Conservation (phyloP, 306 rosid genomes). For the Argentina anserina region DNA sequence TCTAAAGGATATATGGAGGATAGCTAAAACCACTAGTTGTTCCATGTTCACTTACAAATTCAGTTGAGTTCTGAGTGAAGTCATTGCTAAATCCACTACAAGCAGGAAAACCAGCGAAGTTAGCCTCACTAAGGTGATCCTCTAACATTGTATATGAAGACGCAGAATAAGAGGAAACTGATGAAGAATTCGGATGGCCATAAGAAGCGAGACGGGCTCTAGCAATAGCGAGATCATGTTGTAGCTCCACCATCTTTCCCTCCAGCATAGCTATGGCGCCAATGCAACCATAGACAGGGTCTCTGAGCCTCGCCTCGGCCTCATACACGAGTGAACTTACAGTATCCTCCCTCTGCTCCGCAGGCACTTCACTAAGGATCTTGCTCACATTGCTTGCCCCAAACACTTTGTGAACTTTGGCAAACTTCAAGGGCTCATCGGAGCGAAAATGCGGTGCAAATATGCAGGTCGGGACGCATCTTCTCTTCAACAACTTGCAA, state of each 20-base stretch:
- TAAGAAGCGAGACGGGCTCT: slow-evolving; percentile 74
- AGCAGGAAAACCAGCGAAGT: slow-evolving; percentile 40
- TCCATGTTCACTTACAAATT: slow-evolving; percentile 38
- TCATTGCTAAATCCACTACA: slow-evolving; percentile 40
- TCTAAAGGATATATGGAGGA: slow-evolving; percentile 47
- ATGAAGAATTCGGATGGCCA: slow-evolving; percentile 20
- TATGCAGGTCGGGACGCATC: slow-evolving; percentile 72
- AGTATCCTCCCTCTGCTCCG: slow-evolving; percentile 75
- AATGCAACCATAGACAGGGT: slow-evolving; percentile 95
- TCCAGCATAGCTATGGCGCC: slow-evolving; percentile 78
- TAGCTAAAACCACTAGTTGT: slow-evolving; percentile 47
- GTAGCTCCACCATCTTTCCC: slow-evolving; percentile 67
- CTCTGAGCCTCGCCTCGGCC: slow-evolving; percentile 77
- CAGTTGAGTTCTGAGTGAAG: slow-evolving; percentile 41
- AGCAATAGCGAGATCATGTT: slow-evolving; percentile 73
- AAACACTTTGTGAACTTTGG: slow-evolving; percentile 88
- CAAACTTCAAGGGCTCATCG: slow-evolving; percentile 75
- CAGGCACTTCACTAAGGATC: slow-evolving; percentile 76
- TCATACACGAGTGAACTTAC: slow-evolving; percentile 83
- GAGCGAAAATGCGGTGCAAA: slow-evolving; percentile 84
- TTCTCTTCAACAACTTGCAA: slow-evolving; percentile 78
- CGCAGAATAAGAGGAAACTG: slow-evolving; percentile 2
- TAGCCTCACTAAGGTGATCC: slow-evolving; percentile 30
- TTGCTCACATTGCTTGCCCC: slow-evolving; percentile 98
- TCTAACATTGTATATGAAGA: slow-evolving; percentile 23